Evolutionary conservation across 495 filamentous ascomycete genomes (phyloP), one percentile per base, ranked within the genome.

Genomic region (Aspergillus ellipticus): DNA sequence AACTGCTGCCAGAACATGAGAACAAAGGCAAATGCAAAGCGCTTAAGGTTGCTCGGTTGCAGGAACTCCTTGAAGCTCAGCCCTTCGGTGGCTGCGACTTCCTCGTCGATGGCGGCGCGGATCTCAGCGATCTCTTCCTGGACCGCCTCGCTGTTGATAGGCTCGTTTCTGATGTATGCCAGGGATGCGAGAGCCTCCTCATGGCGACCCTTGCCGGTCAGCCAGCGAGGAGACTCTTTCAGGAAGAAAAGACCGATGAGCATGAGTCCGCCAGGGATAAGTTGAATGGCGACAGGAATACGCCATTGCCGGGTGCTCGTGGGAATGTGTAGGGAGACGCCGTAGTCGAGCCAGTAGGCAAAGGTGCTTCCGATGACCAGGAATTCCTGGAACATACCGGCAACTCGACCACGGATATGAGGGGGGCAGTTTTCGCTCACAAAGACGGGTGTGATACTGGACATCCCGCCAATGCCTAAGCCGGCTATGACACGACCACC

Each of bases 101-200:
- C 73, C 42, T 74, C 71, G 54, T 85, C 81, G 15, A 73, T 57
- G 26, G 72, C 64, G 26, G 71, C 65, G 7, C 62, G 56, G 57
- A 92, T 87, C 64, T 92, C 88, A 20, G 86, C 83, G 11, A 90
- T 71, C 68, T 92, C 88, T 22, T 56, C 55, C 47, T 73, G 70
- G 4, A 80, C 65, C 6, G 57, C 65, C 22, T 72, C 70, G 47
- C 68, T 74, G 39, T 62, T 63, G 9, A 64, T 48, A 11, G 70
- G 43, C 42, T 77, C 73, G 49, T 75, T 75, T 7, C 78, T 71
- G 37, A 79, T 72, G 39, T 74, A 71, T 15, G 73, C 68, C 4
- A 81, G 65, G 0, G 71, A 70, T 1, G 62, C n/a, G 6, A 75
- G 65, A 2, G 79, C 79, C 56, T 82, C 74, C 0, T 74, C 73